Conservation (phyloP, 257 asterid species). For the Fraxinus excelsior region DNA sequence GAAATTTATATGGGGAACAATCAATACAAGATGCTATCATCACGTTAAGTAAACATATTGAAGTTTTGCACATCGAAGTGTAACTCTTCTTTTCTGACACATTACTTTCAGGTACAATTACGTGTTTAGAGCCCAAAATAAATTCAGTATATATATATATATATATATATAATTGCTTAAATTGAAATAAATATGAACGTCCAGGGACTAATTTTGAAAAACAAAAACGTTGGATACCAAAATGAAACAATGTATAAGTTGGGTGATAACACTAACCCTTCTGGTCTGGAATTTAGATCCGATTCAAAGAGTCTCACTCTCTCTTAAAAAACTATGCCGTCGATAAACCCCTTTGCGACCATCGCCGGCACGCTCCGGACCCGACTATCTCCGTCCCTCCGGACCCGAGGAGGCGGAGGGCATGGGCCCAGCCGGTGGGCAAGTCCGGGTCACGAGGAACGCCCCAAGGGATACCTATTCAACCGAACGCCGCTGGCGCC, state of each 20-base stretch:
- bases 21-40: too few species aligned
- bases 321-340: conserved; percentile 41
- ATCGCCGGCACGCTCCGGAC: conserved; percentile 62
- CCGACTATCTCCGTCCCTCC: conserved; percentile 53
- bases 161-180: neutral
- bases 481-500: conserved; percentile 65
- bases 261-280: neutral
- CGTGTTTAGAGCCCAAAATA: too few species aligned
- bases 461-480: conserved; percentile 73
- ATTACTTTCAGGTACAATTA: too few species aligned
- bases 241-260: neutral
- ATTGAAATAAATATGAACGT: neutral
- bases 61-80: too few species aligned
- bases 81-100: too few species aligned
- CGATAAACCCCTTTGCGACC: conserved; percentile 52
- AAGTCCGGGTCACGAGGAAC: conserved; percentile 81
- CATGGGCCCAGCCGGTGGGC: conserved; percentile 69
- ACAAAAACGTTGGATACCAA: neutral
- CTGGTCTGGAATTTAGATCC: neutral
- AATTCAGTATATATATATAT: too few species aligned
- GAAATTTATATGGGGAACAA: too few species aligned
- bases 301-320: neutral
- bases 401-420: conserved; percentile 58
- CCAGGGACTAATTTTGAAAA: neutral
- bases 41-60: too few species aligned